Evolutionary conservation across 352 stramenopile genomes (phyloP).

Genomic region (Pythium coloratum): DNA sequence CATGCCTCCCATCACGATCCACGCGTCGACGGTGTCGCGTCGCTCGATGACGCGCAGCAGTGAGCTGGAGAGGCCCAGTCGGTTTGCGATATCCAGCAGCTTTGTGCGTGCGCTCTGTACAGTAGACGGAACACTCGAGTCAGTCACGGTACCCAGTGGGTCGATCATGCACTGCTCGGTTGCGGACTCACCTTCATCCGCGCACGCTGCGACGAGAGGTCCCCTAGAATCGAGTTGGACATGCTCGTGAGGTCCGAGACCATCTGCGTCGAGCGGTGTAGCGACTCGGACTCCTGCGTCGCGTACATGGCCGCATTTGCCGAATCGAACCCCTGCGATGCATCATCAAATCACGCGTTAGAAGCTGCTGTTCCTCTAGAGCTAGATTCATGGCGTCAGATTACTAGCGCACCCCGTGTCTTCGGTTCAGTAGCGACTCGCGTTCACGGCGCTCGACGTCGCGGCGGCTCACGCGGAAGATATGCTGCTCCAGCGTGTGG

Average conservation of each 20-base stretch:
- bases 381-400: background rate
- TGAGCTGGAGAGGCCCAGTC: conserved; percentile 78
- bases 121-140: background rate
- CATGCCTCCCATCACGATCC: conserved; percentile 85
- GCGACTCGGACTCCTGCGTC: conserved; percentile 75
- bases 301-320: conserved; percentile 74
- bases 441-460: conserved; percentile 70
- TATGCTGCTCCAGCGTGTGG: conserved; percentile 74
- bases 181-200: conserved; percentile 52
- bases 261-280: conserved; percentile 79
- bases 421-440: conserved; percentile 70
- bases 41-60: conserved; percentile 82
- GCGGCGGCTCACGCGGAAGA: conserved; percentile 66
- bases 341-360: background rate
- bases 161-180: background rate
- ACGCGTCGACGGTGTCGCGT: conserved; percentile 81
- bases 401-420: conserved; percentile 39
- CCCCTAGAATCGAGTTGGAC: conserved; percentile 68
- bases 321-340: conserved; percentile 53
- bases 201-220: conserved; percentile 66
- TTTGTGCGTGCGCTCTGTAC: conserved; percentile 71
- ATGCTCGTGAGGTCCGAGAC: conserved; percentile 76
- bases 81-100: conserved; percentile 81
- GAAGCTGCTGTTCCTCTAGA: background rate
- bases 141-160: background rate